Conservation (phyloP, 768 basidiomycete genomes). For the Sistotremastrum niveocremeum region DNA sequence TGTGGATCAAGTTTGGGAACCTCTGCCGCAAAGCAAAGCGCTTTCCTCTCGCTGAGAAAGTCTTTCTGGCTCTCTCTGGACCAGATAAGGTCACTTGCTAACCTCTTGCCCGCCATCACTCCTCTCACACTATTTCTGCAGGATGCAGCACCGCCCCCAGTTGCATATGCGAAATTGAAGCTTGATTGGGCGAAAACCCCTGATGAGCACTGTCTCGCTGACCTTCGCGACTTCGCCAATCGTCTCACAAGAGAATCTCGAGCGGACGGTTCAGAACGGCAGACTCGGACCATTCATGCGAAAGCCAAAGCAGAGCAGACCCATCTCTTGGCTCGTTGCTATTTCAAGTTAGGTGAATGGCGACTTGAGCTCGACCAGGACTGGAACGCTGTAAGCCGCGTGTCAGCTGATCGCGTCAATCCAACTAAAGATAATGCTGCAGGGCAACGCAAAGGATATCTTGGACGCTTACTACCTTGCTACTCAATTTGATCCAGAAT, state of each 20-base stretch:
- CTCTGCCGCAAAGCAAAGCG: constrained; percentile 91
- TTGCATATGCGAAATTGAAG: constrained; percentile 92
- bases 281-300: constrained; percentile 36
- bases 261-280: constrained; percentile 36
- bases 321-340: constrained; percentile 87
- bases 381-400: constrained; percentile 55
- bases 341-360: constrained; percentile 95
- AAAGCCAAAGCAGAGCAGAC: constrained; percentile 57
- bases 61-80: not conserved
- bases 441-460: constrained; percentile 75
- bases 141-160: constrained; percentile 72
- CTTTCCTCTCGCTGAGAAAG: constrained; percentile 83
- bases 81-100: not conserved
- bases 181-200: constrained; percentile 88
- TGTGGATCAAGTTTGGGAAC: constrained; percentile 99
- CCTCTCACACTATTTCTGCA: constrained; percentile 36
- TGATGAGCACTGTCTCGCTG: constrained; percentile 63
- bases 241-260: constrained; percentile 66
- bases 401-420: not conserved
- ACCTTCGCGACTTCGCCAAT: constrained; percentile 72
- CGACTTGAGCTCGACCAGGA: constrained; percentile 67
- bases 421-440: constrained; percentile 7
- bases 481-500: constrained; percentile 83
- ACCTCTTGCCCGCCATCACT: constrained; percentile 22
- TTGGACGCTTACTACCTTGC: constrained; percentile 75